Conservation (phyloP, 768 basidiomycete genomes). For the Trametes maxima region DNA sequence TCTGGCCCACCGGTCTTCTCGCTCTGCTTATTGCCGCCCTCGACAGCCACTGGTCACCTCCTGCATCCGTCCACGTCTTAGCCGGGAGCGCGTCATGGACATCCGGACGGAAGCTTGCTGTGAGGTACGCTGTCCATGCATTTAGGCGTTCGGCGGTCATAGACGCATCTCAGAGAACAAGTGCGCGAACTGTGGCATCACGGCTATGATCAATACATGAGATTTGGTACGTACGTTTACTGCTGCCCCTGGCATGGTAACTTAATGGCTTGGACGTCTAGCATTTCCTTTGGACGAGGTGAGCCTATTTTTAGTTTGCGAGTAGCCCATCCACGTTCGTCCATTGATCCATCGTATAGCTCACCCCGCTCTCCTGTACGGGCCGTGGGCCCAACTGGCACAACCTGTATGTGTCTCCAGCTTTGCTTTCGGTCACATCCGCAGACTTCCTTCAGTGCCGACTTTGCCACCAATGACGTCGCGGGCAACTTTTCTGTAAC, state of each 20-base stretch:
- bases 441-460: slow-evolving; percentile 43
- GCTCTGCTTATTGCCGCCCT: slow-evolving; percentile 32
- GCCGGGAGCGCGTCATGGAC: slow-evolving; percentile 30
- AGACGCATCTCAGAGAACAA: slow-evolving; percentile 50
- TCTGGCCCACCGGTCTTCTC: slow-evolving; percentile 33
- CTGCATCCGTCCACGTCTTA: slow-evolving; percentile 13
- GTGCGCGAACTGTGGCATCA: slow-evolving; percentile 86
- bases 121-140: slow-evolving; percentile 25
- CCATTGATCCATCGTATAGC: slow-evolving; percentile 41
- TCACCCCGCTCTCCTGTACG: slow-evolving; percentile 86
- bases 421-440: not conserved
- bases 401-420: slow-evolving; percentile 61
- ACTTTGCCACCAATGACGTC: slow-evolving; percentile 87
- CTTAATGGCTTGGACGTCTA: slow-evolving; percentile 27
- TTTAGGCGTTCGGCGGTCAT: not conserved
- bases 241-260: not conserved
- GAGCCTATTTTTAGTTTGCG: no score
- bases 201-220: slow-evolving; percentile 90
- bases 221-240: slow-evolving; percentile 53
- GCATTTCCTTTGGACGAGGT: slow-evolving; percentile 91
- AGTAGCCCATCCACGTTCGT: not conserved
- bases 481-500: slow-evolving; percentile 92
- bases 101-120: slow-evolving; percentile 27
- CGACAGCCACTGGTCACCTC: slow-evolving; percentile 27
- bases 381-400: slow-evolving; percentile 88